Conservation (phyloP, 768 basidiomycete genomes). For the Phylloporus sp. region DNA sequence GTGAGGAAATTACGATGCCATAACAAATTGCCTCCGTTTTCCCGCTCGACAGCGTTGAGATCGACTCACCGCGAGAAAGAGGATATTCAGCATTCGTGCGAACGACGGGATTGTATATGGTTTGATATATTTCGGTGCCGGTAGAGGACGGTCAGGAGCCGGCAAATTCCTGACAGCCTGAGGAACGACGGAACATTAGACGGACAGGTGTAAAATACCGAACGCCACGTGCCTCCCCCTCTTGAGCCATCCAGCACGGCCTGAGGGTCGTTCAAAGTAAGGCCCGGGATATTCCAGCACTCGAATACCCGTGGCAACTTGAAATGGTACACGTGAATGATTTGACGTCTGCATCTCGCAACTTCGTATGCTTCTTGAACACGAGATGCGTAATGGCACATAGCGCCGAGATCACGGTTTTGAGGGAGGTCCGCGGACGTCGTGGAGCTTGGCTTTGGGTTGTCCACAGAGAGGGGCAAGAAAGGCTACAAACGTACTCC, state of each 20-base stretch:
- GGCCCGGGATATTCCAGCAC: neutral
- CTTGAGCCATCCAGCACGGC: slow-evolving; percentile 2
- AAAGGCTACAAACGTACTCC: slow-evolving; percentile 10
- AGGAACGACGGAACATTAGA: slow-evolving; percentile 3
- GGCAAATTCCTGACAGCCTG: slow-evolving; percentile 10
- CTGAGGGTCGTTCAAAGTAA: neutral
- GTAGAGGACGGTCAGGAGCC: slow-evolving; percentile 7
- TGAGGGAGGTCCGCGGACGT: slow-evolving; percentile 21
- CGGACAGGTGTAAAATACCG: slow-evolving; percentile 1
- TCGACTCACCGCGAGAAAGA: slow-evolving; percentile 9
- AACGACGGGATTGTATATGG: slow-evolving; percentile 6
- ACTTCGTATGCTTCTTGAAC: slow-evolving; percentile 7
- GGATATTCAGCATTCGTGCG: slow-evolving; percentile 15
- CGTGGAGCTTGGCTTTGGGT: slow-evolving; percentile 16
- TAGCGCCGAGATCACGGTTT: slow-evolving; percentile 9
- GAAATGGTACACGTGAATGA: slow-evolving; percentile 3
- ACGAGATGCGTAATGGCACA: slow-evolving; percentile 12
- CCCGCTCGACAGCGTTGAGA: slow-evolving; percentile 11
- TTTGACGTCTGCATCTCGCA: slow-evolving; percentile 3
- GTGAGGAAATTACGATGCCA: slow-evolving; percentile 13
- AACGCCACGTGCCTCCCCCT: slow-evolving; percentile 4
- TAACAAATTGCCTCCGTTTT: slow-evolving; percentile 16
- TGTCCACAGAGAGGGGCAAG: slow-evolving; percentile 6
- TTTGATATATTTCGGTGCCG: slow-evolving; percentile 3
- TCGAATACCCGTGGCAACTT: neutral